Evolutionary conservation across 176 grass and related monocot species (phyloP).

Genomic region (Otatea glauca): DNA sequence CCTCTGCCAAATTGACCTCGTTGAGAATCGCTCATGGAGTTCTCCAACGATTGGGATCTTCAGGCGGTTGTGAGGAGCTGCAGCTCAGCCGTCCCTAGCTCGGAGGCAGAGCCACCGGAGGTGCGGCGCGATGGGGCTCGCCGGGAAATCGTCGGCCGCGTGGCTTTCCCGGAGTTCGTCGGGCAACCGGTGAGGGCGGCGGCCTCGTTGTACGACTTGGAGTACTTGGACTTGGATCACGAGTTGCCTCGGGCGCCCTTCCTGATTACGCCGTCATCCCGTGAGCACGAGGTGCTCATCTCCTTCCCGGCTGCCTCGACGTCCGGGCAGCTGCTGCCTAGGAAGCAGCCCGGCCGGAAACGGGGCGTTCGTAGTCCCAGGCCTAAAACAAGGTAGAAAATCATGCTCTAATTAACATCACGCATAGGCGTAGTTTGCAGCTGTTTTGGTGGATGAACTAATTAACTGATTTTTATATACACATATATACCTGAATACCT

Average conservation of each 20-base stretch:
- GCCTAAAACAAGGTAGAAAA: conserved; percentile 41
- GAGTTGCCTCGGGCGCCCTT: conserved; percentile 20
- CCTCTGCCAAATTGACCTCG: not conserved
- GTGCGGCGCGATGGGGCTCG: not conserved
- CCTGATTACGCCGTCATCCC: conserved; percentile 38
- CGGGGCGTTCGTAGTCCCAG: conserved; percentile 12
- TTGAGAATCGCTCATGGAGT: conserved; percentile 35
- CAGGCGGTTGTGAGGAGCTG: conserved; percentile 83
- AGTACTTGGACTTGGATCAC: conserved; percentile 45
- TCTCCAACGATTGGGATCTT: conserved; percentile 79
- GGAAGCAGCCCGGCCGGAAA: conserved; percentile 44
- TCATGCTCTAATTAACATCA: no score
- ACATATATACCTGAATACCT: not conserved
- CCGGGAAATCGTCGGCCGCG: not conserved
- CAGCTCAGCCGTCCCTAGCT: conserved; percentile 13
- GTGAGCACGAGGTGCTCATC: conserved; percentile 22
- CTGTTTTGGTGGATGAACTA: not conserved
- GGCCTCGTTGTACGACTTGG: conserved; percentile 2
- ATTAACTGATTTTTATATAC: not conserved
- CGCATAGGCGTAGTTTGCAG: not conserved
- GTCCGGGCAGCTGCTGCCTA: conserved; percentile 9
- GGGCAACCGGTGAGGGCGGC: not conserved
- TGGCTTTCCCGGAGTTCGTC: not conserved
- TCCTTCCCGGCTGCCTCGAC: conserved; percentile 37
- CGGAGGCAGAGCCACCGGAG: not conserved